These are phyloP conservation scores for Sedum album DNA, from an alignment of 164 flowering plant species.

Conservation along the genomic window DNA sequence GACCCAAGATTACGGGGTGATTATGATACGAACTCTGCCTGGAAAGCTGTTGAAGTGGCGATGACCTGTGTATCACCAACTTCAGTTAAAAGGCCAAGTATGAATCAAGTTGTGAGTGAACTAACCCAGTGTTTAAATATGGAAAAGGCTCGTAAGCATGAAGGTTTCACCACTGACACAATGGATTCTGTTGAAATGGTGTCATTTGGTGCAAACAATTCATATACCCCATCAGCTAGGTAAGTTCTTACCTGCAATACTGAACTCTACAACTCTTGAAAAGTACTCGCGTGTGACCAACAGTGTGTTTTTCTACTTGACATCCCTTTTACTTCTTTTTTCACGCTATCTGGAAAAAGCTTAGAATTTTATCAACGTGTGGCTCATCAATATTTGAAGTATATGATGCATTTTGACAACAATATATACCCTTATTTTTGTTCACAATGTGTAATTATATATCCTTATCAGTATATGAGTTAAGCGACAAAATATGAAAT, in stretches of 20 bases:
- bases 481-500: too few relatives aligned
- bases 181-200: constrained; percentile 4
- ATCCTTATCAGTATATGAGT: too few relatives aligned
- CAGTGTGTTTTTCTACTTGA: neutral
- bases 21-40: constrained; percentile 9
- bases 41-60: constrained; percentile 26
- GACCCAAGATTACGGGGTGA: constrained; percentile 24
- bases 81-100: constrained; percentile 23
- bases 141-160: constrained; percentile 11
- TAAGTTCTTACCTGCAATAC: constrained; percentile 8
- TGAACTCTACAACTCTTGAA: neutral
- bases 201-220: neutral
- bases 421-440: too few relatives aligned
- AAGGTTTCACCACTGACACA: neutral
- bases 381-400: too few relatives aligned
- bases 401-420: too few relatives aligned
- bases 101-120: constrained; percentile 24
- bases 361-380: too few relatives aligned
- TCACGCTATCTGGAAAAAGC: too few relatives aligned
- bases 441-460: too few relatives aligned
- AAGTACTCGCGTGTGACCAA: neutral
- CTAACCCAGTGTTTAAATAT: constrained; percentile 15
- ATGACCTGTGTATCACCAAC: constrained; percentile 23
- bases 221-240: neutral
- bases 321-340: too few relatives aligned